Base-by-base conservation (phyloP, 2,329 filamentous ascomycete genomes). In the Verticillium alfalfae region DNA sequence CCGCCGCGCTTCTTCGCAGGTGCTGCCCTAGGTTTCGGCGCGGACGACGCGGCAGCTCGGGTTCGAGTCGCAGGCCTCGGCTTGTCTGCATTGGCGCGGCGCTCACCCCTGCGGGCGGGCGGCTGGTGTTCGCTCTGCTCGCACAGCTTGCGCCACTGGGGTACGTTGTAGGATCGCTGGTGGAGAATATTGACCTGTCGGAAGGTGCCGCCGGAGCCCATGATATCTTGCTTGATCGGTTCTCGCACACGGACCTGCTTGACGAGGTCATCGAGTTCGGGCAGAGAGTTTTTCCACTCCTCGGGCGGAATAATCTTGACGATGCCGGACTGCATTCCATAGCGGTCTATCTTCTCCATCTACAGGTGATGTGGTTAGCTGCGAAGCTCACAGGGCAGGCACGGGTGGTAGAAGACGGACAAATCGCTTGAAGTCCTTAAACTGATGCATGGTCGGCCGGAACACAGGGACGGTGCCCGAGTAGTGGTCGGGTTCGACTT, bases 151-250 rank as follows among this genome's bases (percentile, higher is more conserved):
- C 93, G 92, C 95, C 95, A 99, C 75, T 99, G 93, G 0, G 94
- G 94, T 5, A 99, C 81, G 68, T 97, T 99, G 79, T 99, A 99
- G 15, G 93, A 93, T 72, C 95, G 86, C 73, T 96, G 92, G 76
- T 97, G 96, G 70, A 98, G 88, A 63, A 99, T 93, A 72, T 99
- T 99, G 71, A 95, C 92, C 75, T 99, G 95, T 39, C 94, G 94
- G 73, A 97, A 99, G 61, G 92, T 96, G 61, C 95, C 96, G 72
- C 94, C 92, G 59, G 91, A 92, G 52, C 95, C 95, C 82, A 96
- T 94, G 70, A 99, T 99, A 70, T 99, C 95, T 75, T 99, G 95
- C 72, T 93, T 97, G 73, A 99, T 98, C 3, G 95, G 95, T 67
- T 99, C 96, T 76, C 94, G 94, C 70, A 99, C 93, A 71, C 88